These are phyloP conservation scores for Acrocalymma vagum DNA, from an alignment of 2,329 filamentous ascomycete genomes.

Conservation along the genomic window DNA sequence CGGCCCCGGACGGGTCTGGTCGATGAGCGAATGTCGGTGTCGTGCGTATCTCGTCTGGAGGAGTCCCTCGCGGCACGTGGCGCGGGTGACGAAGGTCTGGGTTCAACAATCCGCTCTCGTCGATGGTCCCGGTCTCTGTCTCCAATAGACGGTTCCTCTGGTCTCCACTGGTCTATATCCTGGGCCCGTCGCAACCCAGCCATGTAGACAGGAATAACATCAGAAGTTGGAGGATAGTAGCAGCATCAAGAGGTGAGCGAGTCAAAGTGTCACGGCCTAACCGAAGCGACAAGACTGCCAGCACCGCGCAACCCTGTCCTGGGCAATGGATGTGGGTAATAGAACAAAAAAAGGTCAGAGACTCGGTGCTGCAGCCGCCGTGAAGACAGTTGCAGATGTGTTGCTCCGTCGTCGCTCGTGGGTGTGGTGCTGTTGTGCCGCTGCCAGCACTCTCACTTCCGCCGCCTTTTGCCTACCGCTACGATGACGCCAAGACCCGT, in stretches of 20 bases:
- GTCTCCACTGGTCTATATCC: slow-evolving; percentile 54
- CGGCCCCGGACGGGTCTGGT: slow-evolving; percentile 34
- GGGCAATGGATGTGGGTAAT: slow-evolving; percentile 15
- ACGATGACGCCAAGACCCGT: slow-evolving; percentile 35
- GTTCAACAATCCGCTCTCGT: slow-evolving; percentile 35
- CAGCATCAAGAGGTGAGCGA: slow-evolving; percentile 45
- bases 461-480: slow-evolving; percentile 37
- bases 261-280: slow-evolving; percentile 47
- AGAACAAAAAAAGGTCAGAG: slow-evolving; percentile 17
- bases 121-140: slow-evolving; percentile 40
- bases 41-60: slow-evolving; percentile 37
- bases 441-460: slow-evolving; percentile 28
- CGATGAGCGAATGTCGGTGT: slow-evolving; percentile 34
- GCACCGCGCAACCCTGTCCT: slow-evolving; percentile 25
- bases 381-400: slow-evolving; percentile 24
- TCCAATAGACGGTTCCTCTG: slow-evolving; percentile 47
- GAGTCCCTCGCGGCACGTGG: slow-evolving; percentile 45
- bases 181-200: slow-evolving; percentile 52
- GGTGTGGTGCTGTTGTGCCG: slow-evolving; percentile 36
- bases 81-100: slow-evolving; percentile 44
- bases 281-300: slow-evolving; percentile 40
- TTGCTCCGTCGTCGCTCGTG: slow-evolving; percentile 26
- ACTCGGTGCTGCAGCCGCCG: slow-evolving; percentile 14
- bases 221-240: slow-evolving; percentile 38
- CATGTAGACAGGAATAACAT: slow-evolving; percentile 53